Base-by-base conservation (phyloP, 768 basidiomycete species). In the Boletellus ananiceps region DNA sequence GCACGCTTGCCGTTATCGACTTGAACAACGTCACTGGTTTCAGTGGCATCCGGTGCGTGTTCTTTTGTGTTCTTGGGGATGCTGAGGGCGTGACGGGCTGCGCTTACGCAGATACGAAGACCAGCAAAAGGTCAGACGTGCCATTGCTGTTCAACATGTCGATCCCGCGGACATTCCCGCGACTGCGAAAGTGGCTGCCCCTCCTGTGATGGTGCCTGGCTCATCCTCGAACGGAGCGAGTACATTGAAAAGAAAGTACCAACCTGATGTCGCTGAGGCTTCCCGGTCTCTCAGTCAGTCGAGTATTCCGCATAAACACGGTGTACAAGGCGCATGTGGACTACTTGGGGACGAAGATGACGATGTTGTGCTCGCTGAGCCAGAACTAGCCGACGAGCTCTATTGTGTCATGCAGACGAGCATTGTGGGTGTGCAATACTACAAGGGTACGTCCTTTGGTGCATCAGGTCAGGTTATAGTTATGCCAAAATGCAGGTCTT, bases 371-470 rank as follows among this genome's bases (percentile, higher is more conserved):
- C 50, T 57, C 4, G 48, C 55, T 0, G 79, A 76, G 44, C 71
- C 78, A 36, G 83, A 86, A 33, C 51, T 54, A 6, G 62, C 52
- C 15, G 88, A 92, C 50, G 89, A 93, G 64, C 64, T 89, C 18
- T 89, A 86, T 60, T 77, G 81, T 37, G 72, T 68, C 13, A 44
- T 83, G 59, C 64, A 65, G 3, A 77, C 84, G 0, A 82, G 77
- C 40, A 79, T 91, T 9, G 92, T 93, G 0, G 92, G 92, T 0
- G 72, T 93, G 13, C 88, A 90, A 61, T 91, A 93, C 59, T 93
- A 93, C 60, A 72, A 72, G 61, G 86, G 86, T 80, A 31, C 1
- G 65, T 55, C 9, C 4, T 16, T 38, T 29, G 15, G 31, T 2
- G 42, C 44, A 27, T 52, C 8, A 3, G 29, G 11, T 44, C 44